Base-by-base conservation (phyloP, 2,329 filamentous ascomycete species). In the Xylaria sp. region DNA sequence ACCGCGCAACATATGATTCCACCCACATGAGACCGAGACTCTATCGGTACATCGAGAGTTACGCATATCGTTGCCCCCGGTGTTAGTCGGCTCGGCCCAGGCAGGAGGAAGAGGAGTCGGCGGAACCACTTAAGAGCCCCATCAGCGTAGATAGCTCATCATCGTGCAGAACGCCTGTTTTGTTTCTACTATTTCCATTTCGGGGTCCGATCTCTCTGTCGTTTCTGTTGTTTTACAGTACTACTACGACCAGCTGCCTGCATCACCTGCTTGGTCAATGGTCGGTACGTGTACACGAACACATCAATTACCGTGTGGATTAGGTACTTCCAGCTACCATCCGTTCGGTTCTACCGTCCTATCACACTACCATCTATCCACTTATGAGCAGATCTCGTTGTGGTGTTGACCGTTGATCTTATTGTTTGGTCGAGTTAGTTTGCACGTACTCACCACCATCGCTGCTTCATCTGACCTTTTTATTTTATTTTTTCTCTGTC, bases 101-200 rank as follows among this genome's bases (percentile, higher is more conserved):
- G 53, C 34, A 47, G 42, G n/a, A 47, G 34, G 63, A 65, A 53
- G 53, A 61, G 45, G 58, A 60, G 54, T 60, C 17, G 39, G 59
- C 61, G 63, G 61, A 65, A 51, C 66, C 62, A 45, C 61, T 53
- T 19, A 54, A 39, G 53, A 55, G 58, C 45, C 48, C 67, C 63
- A 53, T 65, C 67, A 19, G 47, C 58, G 48, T 62, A 61, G 59
- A 48, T 64, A 66, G 50, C 55, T 34, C 67, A 69, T 64, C 67
- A 69, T 67, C 58, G 66, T 62, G 67, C 67, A 66, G 51, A 54
- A 47, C 45, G 57, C 47, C 47, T 30, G 58, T 50, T 39, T 12
- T 56, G 54, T 12, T 21, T 27, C 51, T 21, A 34, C 39, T n/a
- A 57, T 51, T 58, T n/a, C 59, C 32, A 7, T 58, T 61, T 55